A percentile compares a stretch with the other conserved stretches of the same genome.
phyloP scores from a whole-genome alignment of 169 alveolate genomes.

The Theileria sp. region DNA sequence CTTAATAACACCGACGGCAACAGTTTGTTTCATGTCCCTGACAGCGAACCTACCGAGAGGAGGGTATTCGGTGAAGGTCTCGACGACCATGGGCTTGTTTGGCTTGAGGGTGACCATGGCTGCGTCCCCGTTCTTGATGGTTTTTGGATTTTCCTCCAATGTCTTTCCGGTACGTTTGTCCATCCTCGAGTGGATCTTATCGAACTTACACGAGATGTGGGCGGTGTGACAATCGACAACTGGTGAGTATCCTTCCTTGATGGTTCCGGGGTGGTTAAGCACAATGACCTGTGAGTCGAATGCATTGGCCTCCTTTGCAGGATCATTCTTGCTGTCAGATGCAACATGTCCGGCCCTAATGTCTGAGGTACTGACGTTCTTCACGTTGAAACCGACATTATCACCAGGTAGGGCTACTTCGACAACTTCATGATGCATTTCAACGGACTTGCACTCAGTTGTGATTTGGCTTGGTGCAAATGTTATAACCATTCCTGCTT shows the following conservation, averaged over 20 bases:
- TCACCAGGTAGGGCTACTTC: conserved; percentile 98
- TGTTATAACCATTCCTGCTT: conserved; percentile 80
- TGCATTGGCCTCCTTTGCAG: conserved; percentile 92
- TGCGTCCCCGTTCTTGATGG: conserved; percentile 94
- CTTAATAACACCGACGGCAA: conserved; percentile 98
- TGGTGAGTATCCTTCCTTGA: conserved; percentile 96
- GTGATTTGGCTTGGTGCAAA: conserved; percentile 94
- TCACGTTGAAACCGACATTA: conserved; percentile 96
- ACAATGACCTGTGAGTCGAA: conserved; percentile 95
- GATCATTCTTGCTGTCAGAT: conserved; percentile 95
- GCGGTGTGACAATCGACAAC: conserved; percentile 97
- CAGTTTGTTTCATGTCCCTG: conserved; percentile 97
- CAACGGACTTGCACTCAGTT: conserved; percentile 96
- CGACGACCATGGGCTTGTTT: conserved; percentile 94
- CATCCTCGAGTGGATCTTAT: conserved; percentile 86
- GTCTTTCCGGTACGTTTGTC: conserved; percentile 96
- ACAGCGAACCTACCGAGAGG: conserved; percentile 99
- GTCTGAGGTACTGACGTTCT: conserved; percentile 94
- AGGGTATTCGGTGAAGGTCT: conserved; percentile 94
- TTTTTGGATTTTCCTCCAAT: conserved; percentile 94
- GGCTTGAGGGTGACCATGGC: conserved; percentile 95
- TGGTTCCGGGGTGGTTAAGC: conserved; percentile 96
- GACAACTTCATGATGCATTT: conserved; percentile 96
- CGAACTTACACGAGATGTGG: conserved; percentile 97
- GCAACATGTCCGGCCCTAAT: conserved; percentile 95